These are phyloP conservation scores for Rhynchosporium agropyri DNA, from an alignment of 2,329 filamentous ascomycete genomes.

Conservation along the genomic window DNA sequence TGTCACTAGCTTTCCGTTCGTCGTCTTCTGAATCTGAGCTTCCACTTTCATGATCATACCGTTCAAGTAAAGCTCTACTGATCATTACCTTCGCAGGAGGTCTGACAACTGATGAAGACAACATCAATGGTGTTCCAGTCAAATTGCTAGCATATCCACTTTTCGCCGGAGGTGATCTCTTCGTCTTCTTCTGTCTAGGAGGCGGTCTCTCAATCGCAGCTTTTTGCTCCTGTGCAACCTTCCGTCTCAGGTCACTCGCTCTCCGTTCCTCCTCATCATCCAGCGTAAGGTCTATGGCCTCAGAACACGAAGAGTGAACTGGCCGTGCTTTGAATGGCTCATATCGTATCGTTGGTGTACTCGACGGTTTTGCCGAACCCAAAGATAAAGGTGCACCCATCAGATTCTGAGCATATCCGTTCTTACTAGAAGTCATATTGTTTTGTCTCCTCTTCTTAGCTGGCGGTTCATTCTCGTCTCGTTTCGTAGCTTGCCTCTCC, in stretches of 20 bases:
- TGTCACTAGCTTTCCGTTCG: constrained; percentile 12
- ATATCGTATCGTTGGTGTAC: constrained; percentile 35
- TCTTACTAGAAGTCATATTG: constrained; percentile 48
- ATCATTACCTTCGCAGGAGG: background rate
- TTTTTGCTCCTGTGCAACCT: constrained; percentile 10
- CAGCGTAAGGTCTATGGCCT: constrained; percentile 36
- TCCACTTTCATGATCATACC: too few species aligned
- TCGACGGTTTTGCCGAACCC: constrained; percentile 41
- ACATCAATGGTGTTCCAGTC: constrained; percentile 34
- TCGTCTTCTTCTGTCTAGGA: constrained; percentile 24
- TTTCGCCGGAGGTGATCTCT: constrained; percentile 27
- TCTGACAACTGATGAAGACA: constrained; percentile 25
- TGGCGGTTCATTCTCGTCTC: constrained; percentile 40
- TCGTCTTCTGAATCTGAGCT: constrained; percentile 19
- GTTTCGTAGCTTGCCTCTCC: constrained; percentile 47
- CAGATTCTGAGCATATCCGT: constrained; percentile 54
- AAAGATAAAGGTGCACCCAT: constrained; percentile 53
- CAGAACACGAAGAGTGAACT: constrained; percentile 12
- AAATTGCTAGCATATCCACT: constrained; percentile 39
- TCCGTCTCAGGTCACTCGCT: constrained; percentile 2
- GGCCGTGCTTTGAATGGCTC: constrained; percentile 32
- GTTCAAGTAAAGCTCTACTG: too few species aligned
- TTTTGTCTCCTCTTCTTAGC: constrained; percentile 49
- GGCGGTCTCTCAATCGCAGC: constrained; percentile 4
- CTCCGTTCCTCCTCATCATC: constrained; percentile 29